phyloP scores from a whole-genome alignment of 73 alveolate genomes.

The Paramecium sexaurelia region DNA sequence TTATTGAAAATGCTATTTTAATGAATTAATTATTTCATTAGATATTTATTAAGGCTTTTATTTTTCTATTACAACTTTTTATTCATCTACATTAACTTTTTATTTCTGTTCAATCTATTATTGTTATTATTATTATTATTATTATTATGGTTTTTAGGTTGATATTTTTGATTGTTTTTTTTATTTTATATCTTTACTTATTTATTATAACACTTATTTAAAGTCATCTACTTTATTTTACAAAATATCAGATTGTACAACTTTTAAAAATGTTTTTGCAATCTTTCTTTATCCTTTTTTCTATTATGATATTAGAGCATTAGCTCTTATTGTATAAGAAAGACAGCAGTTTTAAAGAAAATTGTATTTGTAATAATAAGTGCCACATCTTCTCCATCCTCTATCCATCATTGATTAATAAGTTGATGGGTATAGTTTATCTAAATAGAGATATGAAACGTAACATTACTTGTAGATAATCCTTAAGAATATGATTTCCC shows the following conservation, averaged over 20 bases:
- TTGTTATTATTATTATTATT: neutral
- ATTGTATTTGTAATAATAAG: conserved; percentile 79
- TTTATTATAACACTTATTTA: neutral
- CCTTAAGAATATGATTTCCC: conserved; percentile 66
- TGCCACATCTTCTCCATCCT: conserved; percentile 96
- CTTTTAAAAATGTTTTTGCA: neutral
- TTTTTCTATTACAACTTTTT: neutral
- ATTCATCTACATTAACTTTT: neutral
- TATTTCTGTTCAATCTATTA: neutral
- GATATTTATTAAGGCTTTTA: neutral
- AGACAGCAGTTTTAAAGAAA: conserved; percentile 83
- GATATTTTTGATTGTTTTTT: neutral
- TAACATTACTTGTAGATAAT: conserved; percentile 44
- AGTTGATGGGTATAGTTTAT: conserved; percentile 67
- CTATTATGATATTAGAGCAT: conserved; percentile 71
- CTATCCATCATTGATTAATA: conserved; percentile 83
- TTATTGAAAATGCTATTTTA: neutral
- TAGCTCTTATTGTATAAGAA: conserved; percentile 79
- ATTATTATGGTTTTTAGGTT: neutral
- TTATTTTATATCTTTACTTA: neutral
- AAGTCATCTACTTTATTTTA: neutral
- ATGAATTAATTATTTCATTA: neutral
- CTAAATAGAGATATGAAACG: neutral
- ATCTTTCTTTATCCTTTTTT: conserved; percentile 11
- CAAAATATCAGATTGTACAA: neutral